Base-by-base conservation (phyloP, 192 early-diverging fungal species). In the Backusella westeae region DNA sequence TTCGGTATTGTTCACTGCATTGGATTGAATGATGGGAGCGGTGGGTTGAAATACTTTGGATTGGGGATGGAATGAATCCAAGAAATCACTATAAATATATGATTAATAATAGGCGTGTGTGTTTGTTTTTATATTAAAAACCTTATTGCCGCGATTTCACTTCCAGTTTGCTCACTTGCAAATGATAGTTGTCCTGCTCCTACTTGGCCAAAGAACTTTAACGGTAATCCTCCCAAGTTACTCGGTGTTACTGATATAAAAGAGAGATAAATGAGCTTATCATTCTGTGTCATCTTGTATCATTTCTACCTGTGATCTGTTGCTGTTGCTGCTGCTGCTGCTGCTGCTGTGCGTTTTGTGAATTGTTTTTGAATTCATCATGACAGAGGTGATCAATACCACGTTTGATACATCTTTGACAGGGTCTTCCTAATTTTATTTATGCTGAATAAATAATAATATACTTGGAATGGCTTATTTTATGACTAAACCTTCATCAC, bases 321-420 rank as follows among this genome's bases (percentile, higher is more conserved):
- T 36, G 69, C 73, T 6, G 71, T 41, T 29, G 29, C 29, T 29
- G 26, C 26, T 29, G 26, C 29, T 29, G 26, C 26, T 29, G 26
- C n/a, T 39, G 75, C 53, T 34, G 82, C 46, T 75, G 38, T 6
- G 1, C 6, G 3, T 56, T 70, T 69, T 78, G 35, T 7, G 82
- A 41, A 34, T 85, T 46, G 39, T 80, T 80, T 68, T 89, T 91
- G 6, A 89, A 89, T 76, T 95, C 95, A 78, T 98, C 94, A 36
- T 92, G 94, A 84, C 97, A 98, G 32, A 96, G 80, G 74, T 96
- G 93, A 15, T 91, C 92, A 79, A 98, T 97, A 76, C 92, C 93
- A 46, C 97, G 91, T 80, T 96, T 96, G 71, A 97, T 94, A 76
- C 97, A 98, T 69, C 97, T 91, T 82, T 94, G 93, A 82, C 96